phyloP scores from a whole-genome alignment of 139 green algal genomes.

The Volvox reticuliferus region DNA sequence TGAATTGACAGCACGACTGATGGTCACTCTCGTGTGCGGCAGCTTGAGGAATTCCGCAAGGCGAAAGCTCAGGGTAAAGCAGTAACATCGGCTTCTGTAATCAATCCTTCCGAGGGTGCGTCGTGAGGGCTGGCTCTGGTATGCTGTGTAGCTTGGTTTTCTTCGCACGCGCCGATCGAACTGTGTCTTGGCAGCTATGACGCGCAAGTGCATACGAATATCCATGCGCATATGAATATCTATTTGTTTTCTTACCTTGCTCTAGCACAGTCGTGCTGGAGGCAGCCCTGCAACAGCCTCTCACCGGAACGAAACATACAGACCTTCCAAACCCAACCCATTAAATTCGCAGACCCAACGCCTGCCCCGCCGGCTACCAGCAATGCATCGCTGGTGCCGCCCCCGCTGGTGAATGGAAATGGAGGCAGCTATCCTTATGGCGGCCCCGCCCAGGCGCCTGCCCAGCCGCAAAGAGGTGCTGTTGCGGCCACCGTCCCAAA shows the following conservation, averaged over 20 bases:
- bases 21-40: background rate
- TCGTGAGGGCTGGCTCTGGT: background rate
- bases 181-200: background rate
- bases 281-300: background rate
- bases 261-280: too few relatives aligned
- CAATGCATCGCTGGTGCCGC: background rate
- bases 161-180: background rate
- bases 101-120: background rate
- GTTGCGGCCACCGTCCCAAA: background rate
- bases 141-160: background rate
- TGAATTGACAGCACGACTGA: background rate
- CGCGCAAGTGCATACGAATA: too few relatives aligned
- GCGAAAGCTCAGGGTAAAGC: conserved; percentile 46
- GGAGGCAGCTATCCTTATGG: background rate
- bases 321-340: too few relatives aligned
- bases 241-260: too few relatives aligned
- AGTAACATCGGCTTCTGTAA: background rate
- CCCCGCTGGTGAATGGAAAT: background rate
- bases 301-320: background rate
- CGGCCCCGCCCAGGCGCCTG: background rate
- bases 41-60: conserved; percentile 56
- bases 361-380: background rate
- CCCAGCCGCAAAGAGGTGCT: background rate
- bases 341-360: background rate
- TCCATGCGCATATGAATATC: too few relatives aligned